Conservation (phyloP, 1,284 basidiomycete species). For the Phylloporus gajari region DNA sequence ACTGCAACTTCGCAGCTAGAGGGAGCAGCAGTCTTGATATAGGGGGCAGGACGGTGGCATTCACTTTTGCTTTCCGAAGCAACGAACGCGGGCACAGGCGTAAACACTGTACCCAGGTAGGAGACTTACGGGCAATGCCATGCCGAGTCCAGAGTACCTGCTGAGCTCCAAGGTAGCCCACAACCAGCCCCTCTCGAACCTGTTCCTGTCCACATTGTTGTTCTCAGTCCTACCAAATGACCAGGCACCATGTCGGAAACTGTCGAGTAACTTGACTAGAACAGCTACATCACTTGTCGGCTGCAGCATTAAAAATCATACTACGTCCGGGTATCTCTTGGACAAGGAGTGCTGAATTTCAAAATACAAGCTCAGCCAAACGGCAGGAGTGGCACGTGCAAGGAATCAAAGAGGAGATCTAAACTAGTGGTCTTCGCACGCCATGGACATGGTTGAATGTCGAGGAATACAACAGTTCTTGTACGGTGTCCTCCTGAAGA, state of each 20-base stretch:
- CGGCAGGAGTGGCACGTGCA: not conserved
- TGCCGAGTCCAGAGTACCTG: constrained; percentile 17
- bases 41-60: constrained; percentile 40
- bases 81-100: not conserved
- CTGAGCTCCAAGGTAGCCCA: constrained; percentile 37
- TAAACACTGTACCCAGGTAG: too few species aligned
- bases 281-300: not conserved
- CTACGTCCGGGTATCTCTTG: too few species aligned
- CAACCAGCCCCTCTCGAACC: constrained; percentile 40
- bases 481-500: too few species aligned
- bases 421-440: too few species aligned
- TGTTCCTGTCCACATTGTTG: not conserved
- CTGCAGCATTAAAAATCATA: too few species aligned
- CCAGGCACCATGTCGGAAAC: constrained; percentile 23
- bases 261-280: constrained; percentile 31
- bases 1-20: constrained; percentile 54
- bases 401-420: not conserved
- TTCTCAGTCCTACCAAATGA: not conserved
- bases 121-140: constrained; percentile 24
- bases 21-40: constrained; percentile 38
- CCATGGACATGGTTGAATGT: too few species aligned
- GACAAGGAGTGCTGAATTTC: not conserved
- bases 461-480: too few species aligned
- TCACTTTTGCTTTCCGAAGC: constrained; percentile 7
- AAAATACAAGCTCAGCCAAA: not conserved